Percentiles rank a stretch among this genome's conserved stretches.
These are phyloP conservation scores for Golubevia pallescens DNA, from an alignment of 1,284 basidiomycete species.

Conservation along the genomic window DNA sequence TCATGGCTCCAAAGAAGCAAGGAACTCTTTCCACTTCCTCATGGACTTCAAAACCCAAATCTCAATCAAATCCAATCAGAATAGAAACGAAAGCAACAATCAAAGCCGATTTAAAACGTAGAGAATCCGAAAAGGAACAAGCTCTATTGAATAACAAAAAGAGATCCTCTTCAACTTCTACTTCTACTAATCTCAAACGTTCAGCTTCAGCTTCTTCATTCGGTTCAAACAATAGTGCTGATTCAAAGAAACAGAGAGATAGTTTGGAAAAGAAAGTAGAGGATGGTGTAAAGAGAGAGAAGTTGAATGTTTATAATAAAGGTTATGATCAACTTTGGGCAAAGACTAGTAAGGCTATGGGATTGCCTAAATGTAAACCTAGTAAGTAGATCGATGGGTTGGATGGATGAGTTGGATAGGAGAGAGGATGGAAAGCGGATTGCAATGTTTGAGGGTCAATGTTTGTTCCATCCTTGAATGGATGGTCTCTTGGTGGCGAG, in stretches of 20 bases:
- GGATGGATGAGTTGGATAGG: neutral
- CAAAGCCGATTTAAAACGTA: neutral
- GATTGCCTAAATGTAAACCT: conserved; percentile 17
- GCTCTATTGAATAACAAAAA: neutral
- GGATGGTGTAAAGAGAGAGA: conserved; percentile 1
- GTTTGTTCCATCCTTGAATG: no score
- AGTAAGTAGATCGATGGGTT: conserved; percentile 18
- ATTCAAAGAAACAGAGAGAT: neutral
- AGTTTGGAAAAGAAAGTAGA: no score
- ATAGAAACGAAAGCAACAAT: neutral
- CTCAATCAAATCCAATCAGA: neutral
- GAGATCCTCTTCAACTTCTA: neutral
- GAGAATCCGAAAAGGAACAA: neutral
- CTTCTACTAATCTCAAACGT: neutral
- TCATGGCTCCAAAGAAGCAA: no score
- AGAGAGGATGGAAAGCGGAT: neutral
- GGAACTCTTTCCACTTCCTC: no score
- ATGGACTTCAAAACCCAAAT: no score
- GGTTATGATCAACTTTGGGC: conserved; percentile 44
- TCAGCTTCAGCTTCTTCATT: neutral
- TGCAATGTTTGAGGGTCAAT: neutral
- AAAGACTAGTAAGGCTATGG: conserved; percentile 22
- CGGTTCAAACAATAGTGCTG: neutral
- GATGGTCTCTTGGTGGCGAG: no score
- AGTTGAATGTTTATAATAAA: conserved; percentile 33